Base-by-base conservation (phyloP, 75 land plant genomes). In the Larix kaempferi region DNA sequence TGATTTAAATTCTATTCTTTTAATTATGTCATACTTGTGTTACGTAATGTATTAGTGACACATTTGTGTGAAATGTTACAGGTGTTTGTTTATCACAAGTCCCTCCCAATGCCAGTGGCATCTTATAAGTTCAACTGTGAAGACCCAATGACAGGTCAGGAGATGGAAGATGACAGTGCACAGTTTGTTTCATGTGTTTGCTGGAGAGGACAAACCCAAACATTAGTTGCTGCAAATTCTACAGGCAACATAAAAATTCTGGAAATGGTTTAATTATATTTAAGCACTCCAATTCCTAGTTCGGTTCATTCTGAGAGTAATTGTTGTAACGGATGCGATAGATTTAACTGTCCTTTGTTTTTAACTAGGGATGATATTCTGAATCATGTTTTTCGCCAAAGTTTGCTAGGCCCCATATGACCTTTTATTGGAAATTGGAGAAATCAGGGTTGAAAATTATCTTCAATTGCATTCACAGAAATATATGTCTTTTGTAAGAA, bases 81-180 rank as follows among this genome's bases (percentile, higher is more conserved):
- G 94, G 94, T 92, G 55, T 90, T 86, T 63, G 79, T 92, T 22
- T 92, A 92, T 76, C 90, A 92, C 75, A 92, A 92, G 72, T 88
- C 90, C 25, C 88, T 92, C 35, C 86, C 94, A 6, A 92, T 92
- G 94, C 92, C 94, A 7, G 88, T 89, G 19, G 35, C 90, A 64
- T 88, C 92, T 26, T 86, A 75, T 83, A 92, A 92, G 77, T 90
- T 92, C 78, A 79, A 75, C 81, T 77, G 21, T 69, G 69, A 58
- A n/a, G 90, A 92, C 73, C 85, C 87, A 0, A 57, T 79, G 11
- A 79, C 88, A n/a, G 90, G 90, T 3, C 77, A 71, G 23, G 92
- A 90, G 71, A 76, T 76, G 23, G 92, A 88, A 73, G 75, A 85
- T 72, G 84, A 86, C 81, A 78, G 66, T n/a, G 82, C 80, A 55